phyloP scores from a whole-genome alignment of 1,139 yeast species.

The Blastobotrys indianensis region DNA sequence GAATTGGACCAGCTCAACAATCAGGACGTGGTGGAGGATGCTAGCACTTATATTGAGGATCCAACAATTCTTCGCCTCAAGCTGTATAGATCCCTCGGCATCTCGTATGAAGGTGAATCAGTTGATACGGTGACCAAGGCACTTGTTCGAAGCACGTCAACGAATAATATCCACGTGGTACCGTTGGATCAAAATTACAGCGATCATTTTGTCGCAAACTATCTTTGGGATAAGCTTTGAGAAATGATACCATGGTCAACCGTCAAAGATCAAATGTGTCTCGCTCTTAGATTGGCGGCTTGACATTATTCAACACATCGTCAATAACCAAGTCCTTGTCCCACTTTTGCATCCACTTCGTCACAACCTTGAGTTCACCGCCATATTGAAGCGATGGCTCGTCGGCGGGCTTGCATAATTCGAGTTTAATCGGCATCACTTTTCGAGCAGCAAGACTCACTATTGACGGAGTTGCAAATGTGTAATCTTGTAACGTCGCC shows the following conservation, averaged over 20 bases:
- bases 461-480: conserved; percentile 46
- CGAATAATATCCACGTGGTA: conserved; percentile 46
- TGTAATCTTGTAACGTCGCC: conserved; percentile 38
- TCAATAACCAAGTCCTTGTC: conserved; percentile 44
- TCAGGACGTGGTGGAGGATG: conserved; percentile 30
- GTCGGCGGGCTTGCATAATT: conserved; percentile 36
- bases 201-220: conserved; percentile 59
- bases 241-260: background rate
- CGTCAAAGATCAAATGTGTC: background rate
- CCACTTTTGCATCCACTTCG: conserved; percentile 40
- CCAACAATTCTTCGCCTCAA: conserved; percentile 36
- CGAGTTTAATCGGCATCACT: conserved; percentile 42
- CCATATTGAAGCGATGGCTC: conserved; percentile 52
- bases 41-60: conserved; percentile 30
- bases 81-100: conserved; percentile 36
- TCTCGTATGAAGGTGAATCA: conserved; percentile 33
- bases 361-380: conserved; percentile 41
- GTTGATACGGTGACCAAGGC: conserved; percentile 36
- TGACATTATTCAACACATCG: conserved; percentile 43
- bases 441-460: conserved; percentile 45
- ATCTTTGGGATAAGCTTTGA: conserved; percentile 60
- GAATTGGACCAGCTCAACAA: conserved; percentile 36
- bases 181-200: conserved; percentile 54
- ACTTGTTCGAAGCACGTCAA: conserved; percentile 46
- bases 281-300: conserved; percentile 39